Percentiles rank a stretch among this genome's conserved stretches.
Conservation (phyloP, 1,139 yeast genomes). For the Saccharomycopsis hybrid region DNA sequence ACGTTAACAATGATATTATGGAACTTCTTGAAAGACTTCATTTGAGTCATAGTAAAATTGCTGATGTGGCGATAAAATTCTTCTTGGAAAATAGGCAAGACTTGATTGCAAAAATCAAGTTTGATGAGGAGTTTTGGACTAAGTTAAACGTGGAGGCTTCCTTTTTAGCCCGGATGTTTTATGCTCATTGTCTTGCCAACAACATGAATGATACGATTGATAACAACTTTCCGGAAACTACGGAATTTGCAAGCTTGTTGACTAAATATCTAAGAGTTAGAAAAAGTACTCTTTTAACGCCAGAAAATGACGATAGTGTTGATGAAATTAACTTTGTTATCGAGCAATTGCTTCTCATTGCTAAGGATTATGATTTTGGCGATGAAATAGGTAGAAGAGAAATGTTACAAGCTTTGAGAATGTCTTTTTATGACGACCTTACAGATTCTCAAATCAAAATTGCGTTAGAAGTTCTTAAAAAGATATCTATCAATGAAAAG, state of each 20-base stretch:
- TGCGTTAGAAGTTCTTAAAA: slow-evolving; percentile 60
- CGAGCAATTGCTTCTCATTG: slow-evolving; percentile 63
- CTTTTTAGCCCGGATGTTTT: slow-evolving; percentile 63
- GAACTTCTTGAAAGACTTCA: slow-evolving; percentile 67
- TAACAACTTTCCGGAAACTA: slow-evolving; percentile 71
- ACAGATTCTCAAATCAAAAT: slow-evolving; percentile 48
- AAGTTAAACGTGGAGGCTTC: slow-evolving; percentile 69
- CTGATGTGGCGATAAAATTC: slow-evolving; percentile 58
- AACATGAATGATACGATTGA: slow-evolving; percentile 56
- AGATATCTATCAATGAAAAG: slow-evolving; percentile 68
- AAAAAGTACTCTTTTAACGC: slow-evolving; percentile 25
- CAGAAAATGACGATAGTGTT: slow-evolving; percentile 32
- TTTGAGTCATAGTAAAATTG: slow-evolving; percentile 57
- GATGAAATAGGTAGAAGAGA: slow-evolving; percentile 90
- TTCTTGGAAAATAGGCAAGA: slow-evolving; percentile 63
- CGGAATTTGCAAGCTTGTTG: slow-evolving; percentile 57
- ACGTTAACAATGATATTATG: slow-evolving; percentile 62
- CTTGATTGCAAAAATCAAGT: slow-evolving; percentile 46
- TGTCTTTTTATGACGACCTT: slow-evolving; percentile 49
- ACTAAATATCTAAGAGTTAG: slow-evolving; percentile 48
- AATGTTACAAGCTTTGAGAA: slow-evolving; percentile 67
- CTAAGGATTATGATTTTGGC: slow-evolving; percentile 72
- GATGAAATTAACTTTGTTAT: slow-evolving; percentile 68
- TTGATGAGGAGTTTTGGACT: slow-evolving; percentile 60
- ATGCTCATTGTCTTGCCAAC: slow-evolving; percentile 53